These are phyloP conservation scores for Aspergillus sp. DNA, from an alignment of 2,329 filamentous ascomycete genomes.

Conservation along the genomic window DNA sequence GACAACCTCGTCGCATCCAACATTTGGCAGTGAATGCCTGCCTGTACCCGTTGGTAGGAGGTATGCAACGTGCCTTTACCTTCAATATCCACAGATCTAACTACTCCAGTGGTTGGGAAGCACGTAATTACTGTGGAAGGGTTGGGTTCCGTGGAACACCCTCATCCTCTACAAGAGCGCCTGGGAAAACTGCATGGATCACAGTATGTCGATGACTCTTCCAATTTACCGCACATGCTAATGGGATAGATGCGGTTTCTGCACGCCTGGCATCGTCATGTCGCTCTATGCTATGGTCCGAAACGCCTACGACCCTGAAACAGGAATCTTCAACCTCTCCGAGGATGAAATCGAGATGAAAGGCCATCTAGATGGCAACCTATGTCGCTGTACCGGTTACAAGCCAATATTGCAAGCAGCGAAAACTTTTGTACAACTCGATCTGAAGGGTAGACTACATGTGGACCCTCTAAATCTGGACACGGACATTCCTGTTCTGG, in stretches of 20 bases:
- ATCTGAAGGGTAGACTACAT: slow-evolving; percentile 40
- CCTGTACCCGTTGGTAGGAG: slow-evolving; percentile 76
- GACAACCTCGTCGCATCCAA: slow-evolving; percentile 70
- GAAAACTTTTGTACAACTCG: slow-evolving; percentile 65
- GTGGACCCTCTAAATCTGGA: neutral
- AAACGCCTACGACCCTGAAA: slow-evolving; percentile 68
- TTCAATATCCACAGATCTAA: neutral
- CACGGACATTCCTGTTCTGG: neutral
- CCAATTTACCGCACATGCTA: neutral
- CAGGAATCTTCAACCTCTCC: slow-evolving; percentile 69
- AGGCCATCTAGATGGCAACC: slow-evolving; percentile 78
- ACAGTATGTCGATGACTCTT: slow-evolving; percentile 43
- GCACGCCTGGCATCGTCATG: slow-evolving; percentile 89
- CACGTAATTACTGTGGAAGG: slow-evolving; percentile 92
- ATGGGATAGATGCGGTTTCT: slow-evolving; percentile 64
- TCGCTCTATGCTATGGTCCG: slow-evolving; percentile 25
- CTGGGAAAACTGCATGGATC: slow-evolving; percentile 84
- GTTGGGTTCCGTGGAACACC: slow-evolving; percentile 74
- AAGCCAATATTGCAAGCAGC: slow-evolving; percentile 82
- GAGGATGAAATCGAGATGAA: slow-evolving; percentile 68
- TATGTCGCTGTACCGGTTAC: slow-evolving; percentile 86
- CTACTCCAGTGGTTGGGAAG: slow-evolving; percentile 69
- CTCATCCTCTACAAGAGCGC: slow-evolving; percentile 79
- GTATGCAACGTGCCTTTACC: slow-evolving; percentile 3
- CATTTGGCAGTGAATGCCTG: slow-evolving; percentile 89